Evolutionary conservation across 495 filamentous ascomycete species (phyloP).

Genomic region (Penicillium canariense): DNA sequence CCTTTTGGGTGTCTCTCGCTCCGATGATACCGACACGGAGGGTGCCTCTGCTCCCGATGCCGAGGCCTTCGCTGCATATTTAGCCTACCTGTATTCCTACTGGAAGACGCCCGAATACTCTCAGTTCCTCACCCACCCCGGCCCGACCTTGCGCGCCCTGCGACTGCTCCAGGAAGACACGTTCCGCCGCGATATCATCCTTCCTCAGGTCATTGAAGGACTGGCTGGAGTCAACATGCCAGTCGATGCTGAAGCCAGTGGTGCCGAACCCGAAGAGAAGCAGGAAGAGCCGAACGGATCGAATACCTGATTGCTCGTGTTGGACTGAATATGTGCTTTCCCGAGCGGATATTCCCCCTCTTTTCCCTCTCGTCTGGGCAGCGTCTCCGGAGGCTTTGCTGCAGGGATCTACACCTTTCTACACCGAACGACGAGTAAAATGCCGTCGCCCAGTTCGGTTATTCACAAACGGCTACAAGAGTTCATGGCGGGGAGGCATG

Average conservation of each 20-base stretch:
- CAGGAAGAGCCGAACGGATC: constrained; percentile 19
- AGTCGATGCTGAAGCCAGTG: constrained; percentile 14
- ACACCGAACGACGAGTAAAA: not conserved
- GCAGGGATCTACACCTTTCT: not conserved
- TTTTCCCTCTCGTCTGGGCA: not conserved
- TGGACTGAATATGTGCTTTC: constrained; percentile 5
- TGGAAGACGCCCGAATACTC: constrained; percentile 79
- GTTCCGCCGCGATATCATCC: constrained; percentile 80
- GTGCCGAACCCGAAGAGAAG: constrained; percentile 29
- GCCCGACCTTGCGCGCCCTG: constrained; percentile 76
- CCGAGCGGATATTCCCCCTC: not conserved
- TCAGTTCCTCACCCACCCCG: constrained; percentile 78
- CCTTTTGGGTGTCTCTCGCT: constrained; percentile 39
- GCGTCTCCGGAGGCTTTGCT: not conserved
- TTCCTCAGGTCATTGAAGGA: constrained; percentile 63
- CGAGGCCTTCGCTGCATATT: constrained; percentile 74
- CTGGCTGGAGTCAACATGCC: constrained; percentile 58
- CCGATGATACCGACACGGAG: constrained; percentile 35
- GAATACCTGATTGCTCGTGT: constrained; percentile 27
- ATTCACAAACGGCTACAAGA: constrained; percentile 1
- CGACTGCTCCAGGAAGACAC: constrained; percentile 78
- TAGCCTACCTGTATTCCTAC: constrained; percentile 78
- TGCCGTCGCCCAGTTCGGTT: not conserved
- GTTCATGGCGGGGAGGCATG: constrained; percentile 10
- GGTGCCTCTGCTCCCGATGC: constrained; percentile 53